These are phyloP conservation scores for Naganishia vaughanmartiniae DNA, from an alignment of 768 basidiomycete species.

Conservation along the genomic window DNA sequence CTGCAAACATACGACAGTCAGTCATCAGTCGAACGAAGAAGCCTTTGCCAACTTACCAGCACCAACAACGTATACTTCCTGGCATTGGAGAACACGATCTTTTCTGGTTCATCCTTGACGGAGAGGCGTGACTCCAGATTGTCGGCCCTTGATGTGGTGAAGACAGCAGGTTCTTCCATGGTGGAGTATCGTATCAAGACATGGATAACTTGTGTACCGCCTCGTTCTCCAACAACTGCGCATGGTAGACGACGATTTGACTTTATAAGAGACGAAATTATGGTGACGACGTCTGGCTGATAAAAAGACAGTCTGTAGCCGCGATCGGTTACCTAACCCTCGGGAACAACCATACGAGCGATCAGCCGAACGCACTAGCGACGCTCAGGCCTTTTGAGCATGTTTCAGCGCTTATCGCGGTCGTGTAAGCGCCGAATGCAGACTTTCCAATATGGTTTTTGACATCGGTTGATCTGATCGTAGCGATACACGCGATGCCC, in stretches of 20 bases:
- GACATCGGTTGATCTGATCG: no score
- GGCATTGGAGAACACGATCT: constrained; percentile 6
- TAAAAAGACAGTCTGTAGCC: neutral
- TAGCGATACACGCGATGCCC: no score
- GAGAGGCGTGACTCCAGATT: neutral
- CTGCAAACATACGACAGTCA: neutral
- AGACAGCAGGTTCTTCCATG: neutral
- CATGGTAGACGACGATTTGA: neutral
- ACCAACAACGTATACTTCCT: constrained; percentile 7
- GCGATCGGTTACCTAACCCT: neutral
- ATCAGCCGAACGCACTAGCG: neutral
- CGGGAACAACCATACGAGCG: neutral
- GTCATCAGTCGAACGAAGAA: neutral
- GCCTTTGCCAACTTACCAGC: neutral
- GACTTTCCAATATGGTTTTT: no score
- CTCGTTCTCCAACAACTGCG: neutral
- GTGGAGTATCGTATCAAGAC: neutral
- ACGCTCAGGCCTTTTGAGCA: neutral
- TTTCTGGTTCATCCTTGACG: constrained; percentile 2
- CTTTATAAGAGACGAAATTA: neutral
- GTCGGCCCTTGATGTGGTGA: neutral
- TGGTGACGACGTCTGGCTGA: neutral
- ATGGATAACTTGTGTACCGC: neutral
- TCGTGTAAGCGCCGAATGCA: neutral
- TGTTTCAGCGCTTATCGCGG: constrained; percentile 3